Evolutionary conservation across 352 stramenopile genomes (phyloP).

Genomic region (Globisporangium solare): DNA sequence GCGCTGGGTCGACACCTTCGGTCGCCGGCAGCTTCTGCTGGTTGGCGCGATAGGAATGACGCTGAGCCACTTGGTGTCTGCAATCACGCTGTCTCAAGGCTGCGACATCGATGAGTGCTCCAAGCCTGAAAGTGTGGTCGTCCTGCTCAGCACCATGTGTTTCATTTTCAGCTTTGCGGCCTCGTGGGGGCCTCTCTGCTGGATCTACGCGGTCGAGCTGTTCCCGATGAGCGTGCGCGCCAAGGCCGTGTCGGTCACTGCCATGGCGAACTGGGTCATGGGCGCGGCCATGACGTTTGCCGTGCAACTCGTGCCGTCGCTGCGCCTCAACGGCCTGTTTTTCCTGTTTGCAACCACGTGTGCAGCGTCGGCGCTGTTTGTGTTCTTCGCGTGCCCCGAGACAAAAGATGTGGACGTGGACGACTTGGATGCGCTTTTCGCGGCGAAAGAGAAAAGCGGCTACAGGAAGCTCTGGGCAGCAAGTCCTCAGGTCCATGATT

Average conservation of each 20-base stretch:
- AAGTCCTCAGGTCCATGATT: no score
- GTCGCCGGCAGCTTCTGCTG: slow-evolving; percentile 25
- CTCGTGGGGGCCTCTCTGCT: slow-evolving; percentile 21
- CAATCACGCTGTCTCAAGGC: slow-evolving; percentile 23
- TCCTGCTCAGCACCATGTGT: slow-evolving; percentile 17
- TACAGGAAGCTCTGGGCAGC: not conserved
- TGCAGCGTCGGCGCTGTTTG: slow-evolving; percentile 15
- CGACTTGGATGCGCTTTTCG: slow-evolving; percentile 15
- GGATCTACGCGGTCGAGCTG: slow-evolving; percentile 24
- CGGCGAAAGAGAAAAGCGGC: not conserved
- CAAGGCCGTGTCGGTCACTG: slow-evolving; percentile 20
- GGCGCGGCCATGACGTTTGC: slow-evolving; percentile 15
- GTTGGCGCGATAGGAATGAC: slow-evolving; percentile 23
- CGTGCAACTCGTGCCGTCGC: slow-evolving; percentile 16
- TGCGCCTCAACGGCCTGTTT: slow-evolving; percentile 23
- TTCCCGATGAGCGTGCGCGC: slow-evolving; percentile 20
- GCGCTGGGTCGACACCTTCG: slow-evolving; percentile 28
- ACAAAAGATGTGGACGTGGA: slow-evolving; percentile 14
- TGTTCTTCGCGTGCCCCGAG: slow-evolving; percentile 14
- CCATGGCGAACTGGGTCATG: slow-evolving; percentile 17
- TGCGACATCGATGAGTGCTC: slow-evolving; percentile 19
- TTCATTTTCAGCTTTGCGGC: slow-evolving; percentile 25
- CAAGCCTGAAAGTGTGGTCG: slow-evolving; percentile 14
- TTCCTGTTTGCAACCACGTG: slow-evolving; percentile 26
- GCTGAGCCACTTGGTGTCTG: slow-evolving; percentile 23